Evolutionary conservation across 73 alveolate species (phyloP), one percentile per base, ranked within the genome.

Genomic region (Tetrahymena elliotti): DNA sequence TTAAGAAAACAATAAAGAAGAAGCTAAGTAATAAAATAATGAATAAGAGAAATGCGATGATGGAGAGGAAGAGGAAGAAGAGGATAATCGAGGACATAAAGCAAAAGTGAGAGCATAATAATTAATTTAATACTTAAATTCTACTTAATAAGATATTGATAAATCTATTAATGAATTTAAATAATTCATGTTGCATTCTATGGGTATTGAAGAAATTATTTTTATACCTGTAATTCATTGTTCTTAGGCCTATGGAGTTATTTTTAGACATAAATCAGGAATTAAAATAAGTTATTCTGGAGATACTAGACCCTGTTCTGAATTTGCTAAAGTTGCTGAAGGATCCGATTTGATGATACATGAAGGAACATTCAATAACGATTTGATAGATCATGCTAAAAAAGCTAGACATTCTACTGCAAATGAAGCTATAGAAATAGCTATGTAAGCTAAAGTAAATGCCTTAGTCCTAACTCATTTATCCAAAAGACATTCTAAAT

Each of bases 311-410:
- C 99, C 99, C 7, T 98, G 98, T 94, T 97, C 97, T 92, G 97
- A 97, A 94, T 95, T 98, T 93, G 93, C 95, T 37, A 98, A 98
- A 94, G 98, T 97, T 53, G 98, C 99, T 27, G 94, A 97, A 96
- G 97, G 97, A 68, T 97, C 99, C 0, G 98, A 99, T 83, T 84
- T 99, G 36, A 97, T 99, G 82, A 99, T 99, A 53, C 99, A 99
- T 97, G 99, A 99, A 96, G 99, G 99, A 1, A 99, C 99, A 24
- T 98, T 98, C 94, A 99, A 98, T 40, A 98, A 98, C 94, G 98
- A 95, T 53, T 93, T 98, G 93, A 27, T 92, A 52, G 96, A 96
- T 84, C 99, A 98, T 93, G 99, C 99, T 2, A 95, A 20, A 36
- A 96, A 94, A 54, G 99, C 98, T 93, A 96, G 98, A 98, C 99